Percentiles rank a stretch among this genome's conserved stretches.
Evolutionary conservation across 2,329 filamentous ascomycete species (phyloP).

Genomic region (Phaeosphaeria sp.): DNA sequence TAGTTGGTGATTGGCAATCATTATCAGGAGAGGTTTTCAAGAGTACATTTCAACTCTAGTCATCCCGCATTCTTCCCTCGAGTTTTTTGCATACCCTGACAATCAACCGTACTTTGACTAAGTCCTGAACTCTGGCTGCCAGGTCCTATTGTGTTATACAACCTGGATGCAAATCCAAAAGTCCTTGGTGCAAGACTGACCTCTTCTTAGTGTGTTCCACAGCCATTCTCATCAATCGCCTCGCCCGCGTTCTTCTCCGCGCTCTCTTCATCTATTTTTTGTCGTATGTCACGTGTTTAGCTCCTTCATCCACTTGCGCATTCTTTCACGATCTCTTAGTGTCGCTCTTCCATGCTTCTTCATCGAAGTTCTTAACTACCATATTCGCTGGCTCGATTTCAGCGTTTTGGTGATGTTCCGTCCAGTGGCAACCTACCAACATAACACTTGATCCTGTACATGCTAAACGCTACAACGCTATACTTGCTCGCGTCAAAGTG

Average conservation of each 20-base stretch:
- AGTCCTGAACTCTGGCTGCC: too few relatives aligned
- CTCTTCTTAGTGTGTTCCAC: too few relatives aligned
- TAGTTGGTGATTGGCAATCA: conserved; percentile 1
- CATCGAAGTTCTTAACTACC: not conserved
- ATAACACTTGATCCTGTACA: not conserved
- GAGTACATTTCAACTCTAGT: not conserved
- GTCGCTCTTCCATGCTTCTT: not conserved
- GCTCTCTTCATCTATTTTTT: too few relatives aligned
- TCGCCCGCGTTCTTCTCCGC: too few relatives aligned
- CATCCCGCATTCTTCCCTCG: too few relatives aligned
- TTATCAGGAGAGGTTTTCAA: not conserved
- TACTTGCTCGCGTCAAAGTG: conserved; percentile 3
- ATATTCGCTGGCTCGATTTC: not conserved
- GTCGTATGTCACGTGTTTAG: too few relatives aligned
- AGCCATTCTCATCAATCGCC: too few relatives aligned
- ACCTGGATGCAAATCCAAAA: too few relatives aligned
- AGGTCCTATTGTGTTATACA: too few relatives aligned
- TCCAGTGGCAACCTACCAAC: not conserved
- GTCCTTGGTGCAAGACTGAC: too few relatives aligned
- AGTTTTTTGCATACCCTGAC: too few relatives aligned
- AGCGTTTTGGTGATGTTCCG: not conserved
- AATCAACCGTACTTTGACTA: too few relatives aligned
- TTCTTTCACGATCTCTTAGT: not conserved
- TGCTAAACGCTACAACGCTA: not conserved
- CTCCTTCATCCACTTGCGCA: not conserved